These are phyloP conservation scores for Saturnispora serradocipensis DNA, from an alignment of 805 yeast genomes.

Conservation along the genomic window DNA sequence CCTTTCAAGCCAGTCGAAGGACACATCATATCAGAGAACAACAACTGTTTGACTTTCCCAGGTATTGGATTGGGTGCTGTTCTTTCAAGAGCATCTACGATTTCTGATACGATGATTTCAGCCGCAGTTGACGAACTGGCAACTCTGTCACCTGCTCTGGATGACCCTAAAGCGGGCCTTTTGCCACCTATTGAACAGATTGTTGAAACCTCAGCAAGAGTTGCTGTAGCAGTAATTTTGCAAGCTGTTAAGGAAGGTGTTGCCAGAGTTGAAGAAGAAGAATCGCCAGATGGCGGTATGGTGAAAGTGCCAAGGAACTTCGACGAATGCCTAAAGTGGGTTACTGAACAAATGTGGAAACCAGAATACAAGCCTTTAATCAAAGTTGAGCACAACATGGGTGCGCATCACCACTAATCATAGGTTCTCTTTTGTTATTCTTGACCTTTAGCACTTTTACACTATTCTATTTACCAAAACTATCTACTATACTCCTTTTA, in stretches of 20 bases:
- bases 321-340: constrained; percentile 79
- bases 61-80: constrained; percentile 97
- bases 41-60: constrained; percentile 96
- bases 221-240: constrained; percentile 88
- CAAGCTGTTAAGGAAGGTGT: constrained; percentile 82
- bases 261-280: constrained; percentile 69
- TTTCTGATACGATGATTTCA: constrained; percentile 85
- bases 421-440: neutral
- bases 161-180: constrained; percentile 65
- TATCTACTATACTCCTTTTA: neutral
- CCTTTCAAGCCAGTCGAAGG: constrained; percentile 93
- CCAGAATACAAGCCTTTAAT: constrained; percentile 84
- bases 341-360: constrained; percentile 89
- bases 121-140: constrained; percentile 95
- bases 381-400: constrained; percentile 18
- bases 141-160: constrained; percentile 68
- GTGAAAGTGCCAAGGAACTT: constrained; percentile 75
- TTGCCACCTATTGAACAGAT: constrained; percentile 84
- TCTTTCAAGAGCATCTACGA: constrained; percentile 69
- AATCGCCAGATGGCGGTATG: constrained; percentile 54
- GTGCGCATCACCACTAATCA: neutral
- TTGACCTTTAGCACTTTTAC: neutral
- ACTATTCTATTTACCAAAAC: neutral
- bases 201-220: constrained; percentile 78
- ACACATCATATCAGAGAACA: constrained; percentile 83